phyloP scores from a whole-genome alignment of 2,329 filamentous ascomycete genomes.

The Diaporthe batatas region DNA sequence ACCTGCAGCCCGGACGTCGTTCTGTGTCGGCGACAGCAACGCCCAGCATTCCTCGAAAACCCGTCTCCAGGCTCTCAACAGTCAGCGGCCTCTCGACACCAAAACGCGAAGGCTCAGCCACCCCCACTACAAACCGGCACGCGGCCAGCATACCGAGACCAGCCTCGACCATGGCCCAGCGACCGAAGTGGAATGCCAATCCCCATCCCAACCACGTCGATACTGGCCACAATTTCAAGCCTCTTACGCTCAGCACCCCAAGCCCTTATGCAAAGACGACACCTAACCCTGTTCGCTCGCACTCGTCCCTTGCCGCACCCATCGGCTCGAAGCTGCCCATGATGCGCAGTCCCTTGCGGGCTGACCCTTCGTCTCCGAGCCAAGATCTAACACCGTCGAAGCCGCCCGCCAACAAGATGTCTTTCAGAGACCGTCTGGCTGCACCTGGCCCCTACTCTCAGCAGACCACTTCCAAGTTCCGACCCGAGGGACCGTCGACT shows the following conservation, averaged over 20 bases:
- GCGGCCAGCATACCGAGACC: slow-evolving; percentile 57
- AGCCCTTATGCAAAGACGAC: slow-evolving; percentile 67
- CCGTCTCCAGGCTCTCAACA: slow-evolving; percentile 61
- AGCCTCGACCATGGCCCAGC: slow-evolving; percentile 62
- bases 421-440: slow-evolving; percentile 66
- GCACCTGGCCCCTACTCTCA: slow-evolving; percentile 64
- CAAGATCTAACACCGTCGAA: slow-evolving; percentile 62
- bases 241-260: slow-evolving; percentile 70
- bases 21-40: slow-evolving; percentile 62
- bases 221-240: slow-evolving; percentile 77
- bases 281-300: slow-evolving; percentile 53
- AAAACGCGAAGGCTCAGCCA: slow-evolving; percentile 60
- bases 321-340: slow-evolving; percentile 60
- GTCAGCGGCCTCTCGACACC: slow-evolving; percentile 54
- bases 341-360: slow-evolving; percentile 64
- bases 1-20: slow-evolving; percentile 60
- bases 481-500: slow-evolving; percentile 29
- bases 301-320: slow-evolving; percentile 54
- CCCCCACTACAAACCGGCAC: slow-evolving; percentile 59
- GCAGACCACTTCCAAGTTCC: slow-evolving; percentile 57
- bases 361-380: slow-evolving; percentile 62
- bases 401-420: slow-evolving; percentile 58
- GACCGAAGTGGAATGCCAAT: slow-evolving; percentile 80
- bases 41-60: slow-evolving; percentile 57
- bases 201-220: slow-evolving; percentile 74